Percentiles rank a stretch among this genome's conserved stretches.
phyloP scores from a whole-genome alignment of 2,329 filamentous ascomycete genomes.

The Pseudovirgaria hyperparasitica region DNA sequence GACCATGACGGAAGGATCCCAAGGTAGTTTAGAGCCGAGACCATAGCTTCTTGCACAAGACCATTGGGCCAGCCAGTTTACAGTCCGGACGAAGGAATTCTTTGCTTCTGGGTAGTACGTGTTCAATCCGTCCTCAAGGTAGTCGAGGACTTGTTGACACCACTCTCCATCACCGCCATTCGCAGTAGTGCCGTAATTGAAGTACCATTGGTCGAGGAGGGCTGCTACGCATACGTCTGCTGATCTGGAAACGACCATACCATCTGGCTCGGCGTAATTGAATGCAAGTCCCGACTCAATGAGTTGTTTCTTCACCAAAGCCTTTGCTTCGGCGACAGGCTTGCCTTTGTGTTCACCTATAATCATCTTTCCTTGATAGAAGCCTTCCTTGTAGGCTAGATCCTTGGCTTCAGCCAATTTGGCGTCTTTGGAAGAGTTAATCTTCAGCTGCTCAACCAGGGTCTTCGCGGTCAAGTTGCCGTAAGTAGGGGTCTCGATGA shows the following conservation, averaged over 20 bases:
- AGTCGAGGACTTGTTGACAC: constrained; percentile 50
- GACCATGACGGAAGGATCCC: constrained; percentile 43
- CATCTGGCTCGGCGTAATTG: constrained; percentile 85
- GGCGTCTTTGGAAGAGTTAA: constrained; percentile 87
- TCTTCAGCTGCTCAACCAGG: constrained; percentile 87
- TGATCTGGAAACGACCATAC: constrained; percentile 75
- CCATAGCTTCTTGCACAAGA: constrained; percentile 80
- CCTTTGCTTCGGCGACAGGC: constrained; percentile 75
- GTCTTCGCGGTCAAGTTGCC: constrained; percentile 73
- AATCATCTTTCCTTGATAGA: constrained; percentile 86
- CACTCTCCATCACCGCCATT: constrained; percentile 62
- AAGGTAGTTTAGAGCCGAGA: constrained; percentile 78
- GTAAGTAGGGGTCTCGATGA: constrained; percentile 65
- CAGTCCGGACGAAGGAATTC: constrained; percentile 61
- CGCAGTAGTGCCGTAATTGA: constrained; percentile 66
- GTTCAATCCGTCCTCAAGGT: constrained; percentile 49
- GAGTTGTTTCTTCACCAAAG: constrained; percentile 67
- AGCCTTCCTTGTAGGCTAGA: constrained; percentile 91
- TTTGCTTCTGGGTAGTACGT: constrained; percentile 54
- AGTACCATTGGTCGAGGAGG: constrained; percentile 92
- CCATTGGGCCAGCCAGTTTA: constrained; percentile 76
- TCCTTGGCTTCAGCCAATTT: constrained; percentile 91
- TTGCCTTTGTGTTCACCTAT: constrained; percentile 80
- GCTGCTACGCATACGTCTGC: constrained; percentile 89
- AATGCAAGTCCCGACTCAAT: constrained; percentile 71